phyloP scores from a whole-genome alignment of 1,284 basidiomycete species.

The Ustilago sp. region DNA sequence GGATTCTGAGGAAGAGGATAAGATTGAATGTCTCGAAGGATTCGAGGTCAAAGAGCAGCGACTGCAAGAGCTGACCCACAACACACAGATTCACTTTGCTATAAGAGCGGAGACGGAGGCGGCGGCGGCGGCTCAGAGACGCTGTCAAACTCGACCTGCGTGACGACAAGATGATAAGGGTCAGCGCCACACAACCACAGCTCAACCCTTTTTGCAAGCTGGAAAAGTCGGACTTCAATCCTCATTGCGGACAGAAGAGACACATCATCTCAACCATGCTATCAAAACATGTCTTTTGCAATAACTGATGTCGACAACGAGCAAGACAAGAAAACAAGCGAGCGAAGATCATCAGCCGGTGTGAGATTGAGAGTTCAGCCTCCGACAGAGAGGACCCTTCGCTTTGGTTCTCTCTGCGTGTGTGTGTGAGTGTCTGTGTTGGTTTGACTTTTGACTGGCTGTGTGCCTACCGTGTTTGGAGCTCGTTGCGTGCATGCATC shows the following conservation, averaged over 20 bases:
- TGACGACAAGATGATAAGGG: constrained; percentile 7
- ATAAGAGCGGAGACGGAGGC: neutral
- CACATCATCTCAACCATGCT: neutral
- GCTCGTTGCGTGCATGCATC: constrained; percentile 11
- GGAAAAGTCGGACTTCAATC: neutral
- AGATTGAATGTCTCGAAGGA: neutral
- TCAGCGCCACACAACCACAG: neutral
- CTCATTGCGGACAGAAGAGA: neutral
- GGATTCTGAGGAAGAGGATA: neutral
- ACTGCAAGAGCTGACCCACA: neutral
- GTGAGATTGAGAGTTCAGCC: constrained; percentile 2
- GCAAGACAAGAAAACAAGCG: neutral
- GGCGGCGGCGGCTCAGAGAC: neutral
- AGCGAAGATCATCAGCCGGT: neutral
- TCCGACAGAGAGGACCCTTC: constrained; percentile 11
- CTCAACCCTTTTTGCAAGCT: neutral
- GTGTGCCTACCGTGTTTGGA: constrained; percentile 10
- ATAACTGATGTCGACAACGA: neutral
- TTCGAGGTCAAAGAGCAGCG: neutral
- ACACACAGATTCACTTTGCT: neutral
- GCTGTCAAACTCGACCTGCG: constrained; percentile 7
- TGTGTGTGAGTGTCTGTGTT: constrained; percentile 9
- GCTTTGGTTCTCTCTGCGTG: neutral
- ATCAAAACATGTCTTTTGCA: neutral
- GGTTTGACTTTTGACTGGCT: constrained; percentile 19